Evolutionary conservation across 148 eudicot species (phyloP), one percentile per base, ranked within the genome.

Genomic region (Drosera capensis): DNA sequence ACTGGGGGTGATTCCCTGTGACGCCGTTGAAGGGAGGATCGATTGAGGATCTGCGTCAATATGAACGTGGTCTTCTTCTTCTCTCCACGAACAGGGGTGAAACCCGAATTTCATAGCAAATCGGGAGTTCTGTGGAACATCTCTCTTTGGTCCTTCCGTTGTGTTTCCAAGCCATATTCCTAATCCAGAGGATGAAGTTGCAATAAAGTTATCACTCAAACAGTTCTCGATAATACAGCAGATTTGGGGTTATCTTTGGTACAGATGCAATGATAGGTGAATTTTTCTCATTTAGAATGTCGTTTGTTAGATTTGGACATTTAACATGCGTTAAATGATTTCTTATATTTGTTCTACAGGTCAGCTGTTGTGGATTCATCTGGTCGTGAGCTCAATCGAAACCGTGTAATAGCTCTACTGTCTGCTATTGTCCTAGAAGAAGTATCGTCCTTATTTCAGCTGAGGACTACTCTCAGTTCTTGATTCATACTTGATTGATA

Each of bases 121-220:
- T 13, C 45, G 16, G 25, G n/a, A 9, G 35, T 34, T 13, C 48
- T 35, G 23, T 39, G 20, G 21, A 3, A 3, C 17, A 16, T 42
- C 49, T 28, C n/a, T n/a, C 20, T 48, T 17, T 13, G 62, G 40
- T 50, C 25, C 44, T 17, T 52, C 49, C 84, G 99, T 95, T 63
- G 64, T 75, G 71, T 90, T 90, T 60, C 99, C 99, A n/a, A 90
- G 85, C 58, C 99, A 90, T 58, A 90, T 90, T 58, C 99, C 99
- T 23, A 90, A 90, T 66, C 99, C 99, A n/a, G 99, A 90, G 69
- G 95, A 90, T 59, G 85, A 90, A 68, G 75, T 62, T 40, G 99
- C 99, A 48, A 90, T 90, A 68, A 71, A 65, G 80, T 93, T 45
- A 90, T 90, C 54, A 85, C 95, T 15, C 69, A 70, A 49, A 82